Conservation (phyloP, 495 filamentous ascomycete species). For the Echria macrotheca region DNA sequence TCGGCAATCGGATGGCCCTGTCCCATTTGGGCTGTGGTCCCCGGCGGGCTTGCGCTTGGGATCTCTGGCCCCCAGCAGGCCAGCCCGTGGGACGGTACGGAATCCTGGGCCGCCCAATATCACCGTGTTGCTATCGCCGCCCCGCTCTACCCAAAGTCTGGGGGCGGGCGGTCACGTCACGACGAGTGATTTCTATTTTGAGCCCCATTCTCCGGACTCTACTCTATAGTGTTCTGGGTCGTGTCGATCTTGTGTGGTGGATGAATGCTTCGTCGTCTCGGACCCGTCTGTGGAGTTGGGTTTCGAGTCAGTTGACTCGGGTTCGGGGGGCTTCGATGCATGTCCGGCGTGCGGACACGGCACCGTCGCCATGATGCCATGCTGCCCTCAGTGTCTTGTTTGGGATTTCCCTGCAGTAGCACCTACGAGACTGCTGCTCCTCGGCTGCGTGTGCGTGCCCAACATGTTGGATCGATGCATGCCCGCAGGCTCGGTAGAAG, state of each 20-base stretch:
- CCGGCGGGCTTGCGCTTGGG: neutral
- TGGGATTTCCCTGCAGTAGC: constrained; percentile 17
- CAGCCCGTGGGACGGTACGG: constrained; percentile 7
- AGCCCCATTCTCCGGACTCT: too few species aligned
- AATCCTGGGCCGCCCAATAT: constrained; percentile 6
- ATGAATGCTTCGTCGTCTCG: neutral
- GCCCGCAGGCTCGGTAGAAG: too few species aligned
- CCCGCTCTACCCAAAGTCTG: constrained; percentile 3
- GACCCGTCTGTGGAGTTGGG: neutral
- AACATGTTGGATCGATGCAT: constrained; percentile 14
- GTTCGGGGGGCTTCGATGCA: neutral
- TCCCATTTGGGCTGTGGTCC: constrained; percentile 6
- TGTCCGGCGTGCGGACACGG: neutral
- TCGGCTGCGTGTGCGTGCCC: neutral
- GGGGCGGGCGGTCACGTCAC: constrained; percentile 9
- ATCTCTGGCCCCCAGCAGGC: neutral
- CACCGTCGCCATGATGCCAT: neutral
- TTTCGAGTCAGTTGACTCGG: neutral
- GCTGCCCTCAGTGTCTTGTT: neutral
- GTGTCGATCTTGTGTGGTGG: too few species aligned
- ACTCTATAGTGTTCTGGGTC: too few species aligned
- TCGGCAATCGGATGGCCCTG: constrained; percentile 21
- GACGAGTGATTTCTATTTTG: constrained; percentile 5
- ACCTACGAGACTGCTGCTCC: neutral
- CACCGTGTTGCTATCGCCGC: neutral